phyloP scores from a whole-genome alignment of 169 alveolate species.

The Plasmodium gaboni region DNA sequence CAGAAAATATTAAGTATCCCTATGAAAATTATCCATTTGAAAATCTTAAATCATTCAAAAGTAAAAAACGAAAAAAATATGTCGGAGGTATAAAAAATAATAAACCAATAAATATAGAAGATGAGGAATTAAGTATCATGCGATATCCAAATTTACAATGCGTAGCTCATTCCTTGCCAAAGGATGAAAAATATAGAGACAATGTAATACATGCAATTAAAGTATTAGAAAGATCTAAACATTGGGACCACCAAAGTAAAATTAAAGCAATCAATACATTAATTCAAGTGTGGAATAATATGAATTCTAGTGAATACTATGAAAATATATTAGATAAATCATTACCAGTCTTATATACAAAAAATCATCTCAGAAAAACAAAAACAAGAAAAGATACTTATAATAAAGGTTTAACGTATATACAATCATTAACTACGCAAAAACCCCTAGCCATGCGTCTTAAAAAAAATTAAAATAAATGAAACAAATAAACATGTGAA shows the following conservation, averaged over 20 bases:
- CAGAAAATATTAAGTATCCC: constrained; percentile 20
- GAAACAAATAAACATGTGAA: too few species aligned
- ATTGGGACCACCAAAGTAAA: constrained; percentile 87
- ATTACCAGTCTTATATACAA: constrained; percentile 76
- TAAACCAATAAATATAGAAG: constrained; percentile 54
- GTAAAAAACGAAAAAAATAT: constrained; percentile 36
- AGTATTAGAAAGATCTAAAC: constrained; percentile 81
- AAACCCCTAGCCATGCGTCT: constrained; percentile 44
- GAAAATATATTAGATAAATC: constrained; percentile 78
- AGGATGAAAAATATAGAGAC: constrained; percentile 83
- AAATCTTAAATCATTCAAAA: constrained; percentile 46
- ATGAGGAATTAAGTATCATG: constrained; percentile 35
- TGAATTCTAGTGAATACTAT: constrained; percentile 81
- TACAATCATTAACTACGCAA: constrained; percentile 81
- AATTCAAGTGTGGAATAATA: constrained; percentile 84
- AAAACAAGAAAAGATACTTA: constrained; percentile 80
- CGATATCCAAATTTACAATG: constrained; percentile 84
- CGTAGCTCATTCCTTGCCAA: constrained; percentile 87
- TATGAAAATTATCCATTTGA: constrained; percentile 68
- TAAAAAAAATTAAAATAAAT: constrained; percentile 16
- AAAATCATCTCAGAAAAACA: constrained; percentile 77
- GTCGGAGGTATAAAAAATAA: constrained; percentile 69
- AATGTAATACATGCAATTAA: constrained; percentile 84
- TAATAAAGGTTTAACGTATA: constrained; percentile 80
- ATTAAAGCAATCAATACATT: constrained; percentile 84